Evolutionary conservation across 169 alveolate species (phyloP).

Genomic region (Cryptosporidium canis): DNA sequence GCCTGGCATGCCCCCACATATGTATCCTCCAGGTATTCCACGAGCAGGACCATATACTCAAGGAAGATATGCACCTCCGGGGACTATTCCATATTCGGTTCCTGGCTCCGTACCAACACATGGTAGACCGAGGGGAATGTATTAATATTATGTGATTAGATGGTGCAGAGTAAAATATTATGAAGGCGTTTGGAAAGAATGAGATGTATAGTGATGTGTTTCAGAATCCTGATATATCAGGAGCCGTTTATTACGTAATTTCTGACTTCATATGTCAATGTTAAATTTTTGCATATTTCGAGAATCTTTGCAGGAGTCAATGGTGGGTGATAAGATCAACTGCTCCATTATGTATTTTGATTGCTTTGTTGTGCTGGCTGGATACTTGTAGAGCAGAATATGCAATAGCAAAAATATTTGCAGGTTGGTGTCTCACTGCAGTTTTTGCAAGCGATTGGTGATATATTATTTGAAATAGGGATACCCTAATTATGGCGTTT

Average conservation of each 20-base stretch:
- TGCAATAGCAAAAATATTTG: not conserved
- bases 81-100: slow-evolving; percentile 56
- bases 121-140: slow-evolving; percentile 64
- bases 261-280: too few species aligned
- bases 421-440: not conserved
- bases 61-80: slow-evolving; percentile 71
- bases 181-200: not conserved
- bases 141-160: not conserved
- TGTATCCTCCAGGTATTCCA: not conserved
- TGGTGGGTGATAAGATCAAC: not conserved
- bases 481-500: slow-evolving; percentile 2
- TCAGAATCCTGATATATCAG: not conserved
- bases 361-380: not conserved
- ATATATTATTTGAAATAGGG: not conserved
- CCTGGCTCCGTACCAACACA: slow-evolving; percentile 63
- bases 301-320: not conserved
- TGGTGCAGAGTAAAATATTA: not conserved
- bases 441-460: not conserved
- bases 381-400: not conserved
- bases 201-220: not conserved
- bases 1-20: slow-evolving; percentile 12
- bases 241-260: not conserved
- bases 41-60: slow-evolving; percentile 72
- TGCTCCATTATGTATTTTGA: not conserved
- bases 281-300: not conserved